These are phyloP conservation scores for Starmera caribaea DNA, from an alignment of 805 yeast species.

Conservation along the genomic window DNA sequence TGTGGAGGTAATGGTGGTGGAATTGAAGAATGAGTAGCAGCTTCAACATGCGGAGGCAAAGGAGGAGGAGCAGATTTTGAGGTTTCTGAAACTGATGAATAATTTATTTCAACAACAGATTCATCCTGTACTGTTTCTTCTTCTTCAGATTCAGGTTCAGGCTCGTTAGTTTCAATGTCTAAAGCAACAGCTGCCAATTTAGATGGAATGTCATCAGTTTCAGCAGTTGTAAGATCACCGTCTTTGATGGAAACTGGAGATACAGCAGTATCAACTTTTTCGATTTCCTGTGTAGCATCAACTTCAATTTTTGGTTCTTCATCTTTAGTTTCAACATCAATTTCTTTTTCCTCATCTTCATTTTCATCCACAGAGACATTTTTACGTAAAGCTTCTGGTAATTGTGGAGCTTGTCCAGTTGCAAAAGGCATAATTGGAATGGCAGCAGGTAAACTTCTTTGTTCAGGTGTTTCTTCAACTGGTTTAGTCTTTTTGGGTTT, in stretches of 20 bases:
- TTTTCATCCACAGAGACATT: conserved; percentile 2
- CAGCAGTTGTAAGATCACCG: not conserved
- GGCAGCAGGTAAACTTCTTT: conserved; percentile 24
- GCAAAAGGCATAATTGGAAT: conserved; percentile 49
- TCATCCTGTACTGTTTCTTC: conserved; percentile 5
- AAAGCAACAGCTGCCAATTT: not conserved
- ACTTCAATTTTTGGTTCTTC: conserved; percentile 1
- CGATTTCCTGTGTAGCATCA: not conserved
- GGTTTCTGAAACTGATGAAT: not conserved
- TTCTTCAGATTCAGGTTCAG: not conserved
- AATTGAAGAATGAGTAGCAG: conserved; percentile 10
- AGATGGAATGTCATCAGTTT: not conserved
- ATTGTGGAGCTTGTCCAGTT: conserved; percentile 14
- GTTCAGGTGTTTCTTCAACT: conserved; percentile 7
- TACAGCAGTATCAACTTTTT: not conserved
- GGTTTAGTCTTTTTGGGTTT: conserved; percentile 16
- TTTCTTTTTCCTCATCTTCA: conserved; percentile 8
- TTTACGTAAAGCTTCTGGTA: conserved; percentile 12
- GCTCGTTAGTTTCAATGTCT: not conserved
- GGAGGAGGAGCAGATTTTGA: conserved; percentile 5
- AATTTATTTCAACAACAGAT: not conserved
- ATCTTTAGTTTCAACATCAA: conserved; percentile 1
- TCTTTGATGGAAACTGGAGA: not conserved
- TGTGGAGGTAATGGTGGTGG: conserved; percentile 1
- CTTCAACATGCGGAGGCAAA: conserved; percentile 6